These are phyloP conservation scores for Sedum album DNA, from an alignment of 164 flowering plant genomes.

Conservation along the genomic window DNA sequence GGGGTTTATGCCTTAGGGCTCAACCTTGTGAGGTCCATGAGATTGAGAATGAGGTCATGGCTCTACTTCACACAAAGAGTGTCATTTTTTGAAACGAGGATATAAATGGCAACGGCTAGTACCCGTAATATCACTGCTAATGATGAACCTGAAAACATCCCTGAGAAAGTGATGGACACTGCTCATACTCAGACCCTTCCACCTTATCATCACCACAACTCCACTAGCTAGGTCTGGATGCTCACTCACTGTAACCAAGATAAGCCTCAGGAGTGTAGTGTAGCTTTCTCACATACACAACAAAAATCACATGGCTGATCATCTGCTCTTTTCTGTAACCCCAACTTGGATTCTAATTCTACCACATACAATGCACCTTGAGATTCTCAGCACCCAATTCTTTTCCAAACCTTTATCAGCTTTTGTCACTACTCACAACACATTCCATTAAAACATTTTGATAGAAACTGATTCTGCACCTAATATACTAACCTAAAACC, in stretches of 20 bases:
- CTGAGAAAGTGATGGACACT: neutral
- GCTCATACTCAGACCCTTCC: neutral
- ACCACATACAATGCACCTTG: neutral
- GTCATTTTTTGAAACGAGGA: too few relatives aligned
- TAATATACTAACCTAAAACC: neutral
- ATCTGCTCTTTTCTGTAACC: neutral
- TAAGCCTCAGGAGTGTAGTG: neutral
- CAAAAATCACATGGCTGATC: neutral
- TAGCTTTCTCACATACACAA: conserved; percentile 5
- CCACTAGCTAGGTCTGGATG: neutral
- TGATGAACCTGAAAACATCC: neutral
- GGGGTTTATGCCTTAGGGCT: too few relatives aligned
- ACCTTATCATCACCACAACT: too few relatives aligned
- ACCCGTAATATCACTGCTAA: neutral
- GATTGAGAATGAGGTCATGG: too few relatives aligned
- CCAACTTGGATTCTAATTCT: neutral
- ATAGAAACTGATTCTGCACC: neutral
- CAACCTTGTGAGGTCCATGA: too few relatives aligned
- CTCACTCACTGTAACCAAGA: neutral
- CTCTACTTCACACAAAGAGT: too few relatives aligned
- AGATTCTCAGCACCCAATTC: neutral
- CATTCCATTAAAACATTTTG: neutral
- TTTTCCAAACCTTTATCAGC: neutral
- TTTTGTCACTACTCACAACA: neutral
- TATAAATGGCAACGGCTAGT: neutral